phyloP scores from a whole-genome alignment of 495 filamentous ascomycete genomes.

The Bacidia rubella region DNA sequence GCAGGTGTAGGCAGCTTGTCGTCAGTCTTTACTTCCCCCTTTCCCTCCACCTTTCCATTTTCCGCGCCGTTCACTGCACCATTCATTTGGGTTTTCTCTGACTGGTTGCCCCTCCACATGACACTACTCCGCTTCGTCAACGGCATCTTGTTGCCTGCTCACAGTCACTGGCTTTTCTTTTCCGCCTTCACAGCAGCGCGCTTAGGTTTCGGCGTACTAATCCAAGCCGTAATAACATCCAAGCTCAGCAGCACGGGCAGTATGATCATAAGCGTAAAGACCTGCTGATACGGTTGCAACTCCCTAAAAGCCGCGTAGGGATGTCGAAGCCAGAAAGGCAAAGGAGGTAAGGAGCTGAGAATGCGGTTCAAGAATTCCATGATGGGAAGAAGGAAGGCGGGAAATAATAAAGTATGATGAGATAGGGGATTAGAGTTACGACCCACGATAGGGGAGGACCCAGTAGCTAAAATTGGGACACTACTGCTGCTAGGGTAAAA shows the following conservation, averaged over 20 bases:
- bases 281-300: not conserved
- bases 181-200: not conserved
- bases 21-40: slow-evolving; percentile 14
- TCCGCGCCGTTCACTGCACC: too few species aligned
- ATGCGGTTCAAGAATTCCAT: not conserved
- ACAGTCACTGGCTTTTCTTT: not conserved
- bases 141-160: too few species aligned
- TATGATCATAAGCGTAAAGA: not conserved
- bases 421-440: too few species aligned
- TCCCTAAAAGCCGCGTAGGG: not conserved
- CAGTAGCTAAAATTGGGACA: too few species aligned
- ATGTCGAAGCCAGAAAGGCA: not conserved
- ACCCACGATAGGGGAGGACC: too few species aligned
- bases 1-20: slow-evolving; percentile 39
- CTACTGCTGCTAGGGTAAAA: too few species aligned
- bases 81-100: too few species aligned
- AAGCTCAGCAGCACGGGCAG: not conserved
- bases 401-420: too few species aligned
- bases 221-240: not conserved
- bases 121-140: not conserved
- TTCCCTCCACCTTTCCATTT: too few species aligned
- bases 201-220: not conserved
- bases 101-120: not conserved
- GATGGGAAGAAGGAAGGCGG: not conserved
- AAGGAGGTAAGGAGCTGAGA: not conserved